phyloP scores from a whole-genome alignment of 768 basidiomycete genomes.

The Dioszegia hungarica region DNA sequence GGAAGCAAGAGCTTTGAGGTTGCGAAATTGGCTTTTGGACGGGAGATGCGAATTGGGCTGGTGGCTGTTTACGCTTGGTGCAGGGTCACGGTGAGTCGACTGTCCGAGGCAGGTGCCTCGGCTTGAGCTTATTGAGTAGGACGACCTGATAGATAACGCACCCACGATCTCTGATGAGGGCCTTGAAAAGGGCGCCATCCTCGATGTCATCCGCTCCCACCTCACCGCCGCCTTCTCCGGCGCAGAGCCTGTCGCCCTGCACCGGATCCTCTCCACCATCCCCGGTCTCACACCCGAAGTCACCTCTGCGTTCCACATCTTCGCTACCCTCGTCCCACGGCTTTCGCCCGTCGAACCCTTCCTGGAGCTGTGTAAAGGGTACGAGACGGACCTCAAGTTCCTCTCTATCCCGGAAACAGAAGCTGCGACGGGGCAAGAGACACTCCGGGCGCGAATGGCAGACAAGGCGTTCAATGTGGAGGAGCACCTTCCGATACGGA shows the following conservation, averaged over 20 bases:
- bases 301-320: conserved; percentile 39
- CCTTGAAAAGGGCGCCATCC: conserved; percentile 5
- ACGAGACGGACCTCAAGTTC: conserved; percentile 42
- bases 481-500: conserved; percentile 42
- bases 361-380: conserved; percentile 43
- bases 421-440: neutral
- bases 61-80: conserved; percentile 47
- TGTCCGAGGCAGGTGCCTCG: neutral
- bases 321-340: conserved; percentile 31
- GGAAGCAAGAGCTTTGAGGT: conserved; percentile 48
- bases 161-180: conserved; percentile 2
- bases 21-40: conserved; percentile 44
- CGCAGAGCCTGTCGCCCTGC: neutral
- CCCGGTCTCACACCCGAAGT: conserved; percentile 21
- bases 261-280: conserved; percentile 19
- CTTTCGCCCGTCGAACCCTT: conserved; percentile 42
- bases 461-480: conserved; percentile 5
- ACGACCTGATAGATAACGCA: conserved; percentile 40
- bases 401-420: conserved; percentile 9
- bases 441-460: neutral
- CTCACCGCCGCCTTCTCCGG: conserved; percentile 8
- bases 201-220: conserved; percentile 22
- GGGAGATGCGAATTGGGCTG: conserved; percentile 44
- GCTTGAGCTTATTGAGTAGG: conserved; percentile 18
- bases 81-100: conserved; percentile 39